Base-by-base conservation (phyloP, 345 rosid species). In the Brassica nigra region DNA sequence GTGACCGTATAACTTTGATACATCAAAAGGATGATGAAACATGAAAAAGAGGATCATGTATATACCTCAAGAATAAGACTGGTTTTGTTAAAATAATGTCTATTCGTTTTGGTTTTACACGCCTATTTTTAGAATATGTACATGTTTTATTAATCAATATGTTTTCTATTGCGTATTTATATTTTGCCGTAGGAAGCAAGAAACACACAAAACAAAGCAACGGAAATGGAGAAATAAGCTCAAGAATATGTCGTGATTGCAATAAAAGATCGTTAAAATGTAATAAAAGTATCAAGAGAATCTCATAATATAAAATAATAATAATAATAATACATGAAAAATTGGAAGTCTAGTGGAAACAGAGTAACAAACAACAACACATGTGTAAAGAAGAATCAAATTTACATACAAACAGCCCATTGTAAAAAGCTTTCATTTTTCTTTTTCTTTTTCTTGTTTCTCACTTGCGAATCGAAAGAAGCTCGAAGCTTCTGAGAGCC, bases 401-500 rank as follows among this genome's bases (percentile, higher is more conserved):
- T 73, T 15, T 68, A 80, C 75, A 80, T 52, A 36, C 16, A 59
- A 68, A 36, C 61, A 74, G 8, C 49, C 33, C 29, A 36, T 8
- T 70, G 39, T 49, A 18, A 29, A 66, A 8, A 16, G 10, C 57
- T 34, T 28, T 10, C 18, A 18, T 18, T 18, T 18, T 18, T 29
- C 7, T 4, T 18, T 18, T 18, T 29, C 7, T 4, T 18, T 58
- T 59, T 20, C 0, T 72, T 14, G 2, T 37, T n/a, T 79, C 42
- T 85, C 78, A 86, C 63, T 90, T 87, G 79, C 90, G 84, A 82
- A 92, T 86, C 2, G 93, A 86, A 29, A 92, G 86, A 33, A 88
- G 87, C 85, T 92, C 97, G 10, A 92, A 88, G 86, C 91, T 90
- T 86, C 90, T 78, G 8, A 90, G 80, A 31, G 91, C 81, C 54